Base-by-base conservation (phyloP, 192 early-diverging fungal genomes). In the Gryganskiella cystojenkinii region DNA sequence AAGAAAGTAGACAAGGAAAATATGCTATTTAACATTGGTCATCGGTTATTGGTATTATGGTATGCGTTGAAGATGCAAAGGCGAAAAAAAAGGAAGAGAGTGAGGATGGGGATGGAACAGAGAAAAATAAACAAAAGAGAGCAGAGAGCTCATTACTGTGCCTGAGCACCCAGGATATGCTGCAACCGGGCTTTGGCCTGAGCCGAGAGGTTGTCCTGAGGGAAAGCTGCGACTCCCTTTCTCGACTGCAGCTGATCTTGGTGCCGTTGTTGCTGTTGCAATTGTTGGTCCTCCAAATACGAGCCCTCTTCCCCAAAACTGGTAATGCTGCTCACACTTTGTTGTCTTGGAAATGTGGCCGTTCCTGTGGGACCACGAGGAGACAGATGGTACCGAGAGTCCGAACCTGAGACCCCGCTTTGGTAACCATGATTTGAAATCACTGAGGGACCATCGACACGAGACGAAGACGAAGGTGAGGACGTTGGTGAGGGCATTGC, bases 401-500 rank as follows among this genome's bases (percentile, higher is more conserved):
- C 68, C 1, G 56, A 11, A 1, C 30, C 31, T 22, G 53, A 14
- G 2, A 64, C 35, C 42, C 60, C 61, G 4, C 60, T 55, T 22
- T 59, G 56, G 3, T 65, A 47, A 25, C 63, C 47, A 37, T 65
- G 49, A 14, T 56, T 73, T 20, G 71, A 73, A 10, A 53, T 55
- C 28, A 60, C 7, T 7, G 71, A 73, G 3, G 56, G 71, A 10
- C 46, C 71, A 20, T 73, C 71, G 17, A 73, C n/a, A 24, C 71
- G 63, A 17, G 71, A 58, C 9, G 62, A 65, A 3, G 71, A 73
- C 8, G 71, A 73, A 4, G 71, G 71, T 2, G 71, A 73, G 0
- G 71, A 73, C 24, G 62, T 73, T n/a, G 71, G 71, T 5, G 71
- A 73, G 0, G 71, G 62, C 57, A 73, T 55, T 5, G 63, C 30